Evolutionary conservation across 352 stramenopile genomes (phyloP), one percentile per base, ranked within the genome.

Genomic region (Plasmopara viticola): DNA sequence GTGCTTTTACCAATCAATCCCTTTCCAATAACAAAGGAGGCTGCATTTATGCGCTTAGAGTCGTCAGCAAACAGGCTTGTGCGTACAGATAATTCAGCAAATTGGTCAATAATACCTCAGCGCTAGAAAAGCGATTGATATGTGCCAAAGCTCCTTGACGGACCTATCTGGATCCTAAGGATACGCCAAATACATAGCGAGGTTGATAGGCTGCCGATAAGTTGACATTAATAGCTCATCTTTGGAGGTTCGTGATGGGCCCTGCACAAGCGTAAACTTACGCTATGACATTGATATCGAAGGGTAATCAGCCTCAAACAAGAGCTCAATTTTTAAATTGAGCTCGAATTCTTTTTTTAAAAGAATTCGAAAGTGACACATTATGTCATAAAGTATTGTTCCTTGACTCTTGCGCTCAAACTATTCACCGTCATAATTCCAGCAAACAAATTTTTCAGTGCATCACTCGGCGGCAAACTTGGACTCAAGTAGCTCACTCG

Each of bases 271-370:
- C 25, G 76, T 84, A 60, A 87, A 90, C 20, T 70, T 69, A 51
- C 87, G 74, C 60, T 87, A 90, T 44, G 87, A 90, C 8, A 70
- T 90, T 37, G 72, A 86, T 13, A 87, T 44, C 40, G 86, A 62
- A 29, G 74, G 66, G 46, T 72, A 83, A 54, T 86, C 69, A n/a
- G n/a, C n/a, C n/a, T n/a, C n/a, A n/a, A n/a, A n/a, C n/a, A n/a
- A n/a, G n/a, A n/a, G 9, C 38, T 84, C 64, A 53, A 78, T 81
- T n/a, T n/a, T n/a, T n/a, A n/a, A n/a, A n/a, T n/a, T n/a, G n/a
- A n/a, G n/a, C n/a, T n/a, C n/a, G n/a, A n/a, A n/a, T n/a, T n/a
- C n/a, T n/a, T n/a, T n/a, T n/a, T n/a, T n/a, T n/a, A n/a, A n/a
- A n/a, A n/a, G n/a, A n/a, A n/a, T n/a, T n/a, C n/a, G n/a, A n/a